Conservation (phyloP, 257 asterid genomes). For the Verbascum thapsus region DNA sequence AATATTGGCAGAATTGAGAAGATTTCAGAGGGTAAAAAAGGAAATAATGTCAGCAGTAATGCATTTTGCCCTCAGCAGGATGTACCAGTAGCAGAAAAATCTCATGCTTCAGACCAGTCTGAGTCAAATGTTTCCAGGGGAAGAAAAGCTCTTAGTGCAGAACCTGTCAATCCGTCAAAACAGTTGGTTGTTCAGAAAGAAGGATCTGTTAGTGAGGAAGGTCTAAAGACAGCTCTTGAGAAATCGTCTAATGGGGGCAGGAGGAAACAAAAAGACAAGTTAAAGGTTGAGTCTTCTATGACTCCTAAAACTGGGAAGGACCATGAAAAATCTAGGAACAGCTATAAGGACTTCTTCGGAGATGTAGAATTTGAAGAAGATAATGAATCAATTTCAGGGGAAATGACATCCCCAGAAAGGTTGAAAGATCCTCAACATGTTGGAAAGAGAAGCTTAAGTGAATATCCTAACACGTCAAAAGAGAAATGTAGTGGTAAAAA, state of each 20-base stretch:
- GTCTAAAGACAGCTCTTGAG: conserved; percentile 42
- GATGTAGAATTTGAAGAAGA: conserved; percentile 69
- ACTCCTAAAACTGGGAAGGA: conserved; percentile 56
- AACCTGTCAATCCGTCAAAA: conserved; percentile 37
- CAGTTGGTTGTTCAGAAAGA: conserved; percentile 47
- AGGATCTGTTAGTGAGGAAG: conserved; percentile 47
- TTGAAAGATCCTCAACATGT: conserved; percentile 46
- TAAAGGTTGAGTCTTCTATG: conserved; percentile 44
- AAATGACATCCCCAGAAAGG: conserved; percentile 48
- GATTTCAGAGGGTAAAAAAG: conserved; percentile 46
- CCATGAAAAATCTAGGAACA: conserved; percentile 53
- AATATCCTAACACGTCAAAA: conserved; percentile 39
- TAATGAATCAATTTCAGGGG: conserved; percentile 60
- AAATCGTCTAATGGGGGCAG: conserved; percentile 49
- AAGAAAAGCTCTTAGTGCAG: conserved; percentile 40
- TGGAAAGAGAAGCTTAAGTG: conserved; percentile 43
- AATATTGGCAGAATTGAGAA: conserved; percentile 46
- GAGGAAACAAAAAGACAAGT: conserved; percentile 58
- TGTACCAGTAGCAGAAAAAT: conserved; percentile 38
- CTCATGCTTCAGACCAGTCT: conserved; percentile 41
- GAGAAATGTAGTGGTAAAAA: conserved; percentile 46
- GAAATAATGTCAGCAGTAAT: conserved; percentile 33
- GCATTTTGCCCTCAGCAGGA: conserved; percentile 46
- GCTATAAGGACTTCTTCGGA: conserved; percentile 77
- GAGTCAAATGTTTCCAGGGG: conserved; percentile 45